A percentile compares a stretch with the other conserved stretches of the same genome.
Conservation (phyloP, 768 basidiomycete genomes). For the Antrodiella citrinella region DNA sequence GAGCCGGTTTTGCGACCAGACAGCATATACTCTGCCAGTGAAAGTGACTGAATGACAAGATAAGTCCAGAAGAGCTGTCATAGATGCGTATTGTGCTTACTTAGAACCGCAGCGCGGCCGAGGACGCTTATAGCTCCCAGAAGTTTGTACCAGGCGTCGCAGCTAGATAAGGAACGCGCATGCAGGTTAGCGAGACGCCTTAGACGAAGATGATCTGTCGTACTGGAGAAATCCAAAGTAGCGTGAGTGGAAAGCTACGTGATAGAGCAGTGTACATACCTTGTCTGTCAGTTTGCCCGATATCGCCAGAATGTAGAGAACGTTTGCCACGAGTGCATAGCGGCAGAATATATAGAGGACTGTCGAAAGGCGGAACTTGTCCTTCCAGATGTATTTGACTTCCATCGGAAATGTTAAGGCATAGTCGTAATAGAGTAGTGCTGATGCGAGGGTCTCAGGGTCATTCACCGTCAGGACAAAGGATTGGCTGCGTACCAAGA, state of each 20-base stretch:
- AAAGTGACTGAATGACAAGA: background rate
- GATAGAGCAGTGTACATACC: no score
- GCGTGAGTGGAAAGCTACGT: no score
- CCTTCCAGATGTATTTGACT: slow-evolving; percentile 25
- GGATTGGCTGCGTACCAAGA: slow-evolving; percentile 3
- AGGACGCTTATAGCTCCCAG: slow-evolving; percentile 23
- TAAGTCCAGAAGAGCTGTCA: slow-evolving; percentile 12
- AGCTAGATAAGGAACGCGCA: no score
- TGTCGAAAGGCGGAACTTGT: slow-evolving; percentile 21
- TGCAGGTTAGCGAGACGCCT: no score
- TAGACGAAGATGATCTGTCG: no score
- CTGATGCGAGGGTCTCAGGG: no score
- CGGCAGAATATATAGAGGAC: slow-evolving; percentile 26
- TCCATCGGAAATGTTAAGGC: slow-evolving; percentile 24
- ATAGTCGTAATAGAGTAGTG: slow-evolving; percentile 26
- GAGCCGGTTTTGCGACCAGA: slow-evolving; percentile 9
- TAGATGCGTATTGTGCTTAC: slow-evolving; percentile 19
- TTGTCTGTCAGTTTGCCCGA: slow-evolving; percentile 8
- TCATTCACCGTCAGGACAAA: no score
- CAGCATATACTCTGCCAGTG: slow-evolving; percentile 2
- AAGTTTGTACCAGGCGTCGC: slow-evolving; percentile 21
- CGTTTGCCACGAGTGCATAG: slow-evolving; percentile 28
- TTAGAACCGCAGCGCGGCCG: slow-evolving; percentile 22
- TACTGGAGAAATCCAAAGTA: no score
- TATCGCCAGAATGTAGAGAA: slow-evolving; percentile 22